Evolutionary conservation across 352 stramenopile species (phyloP).

Genomic region (Phytopythium kandeliae): DNA sequence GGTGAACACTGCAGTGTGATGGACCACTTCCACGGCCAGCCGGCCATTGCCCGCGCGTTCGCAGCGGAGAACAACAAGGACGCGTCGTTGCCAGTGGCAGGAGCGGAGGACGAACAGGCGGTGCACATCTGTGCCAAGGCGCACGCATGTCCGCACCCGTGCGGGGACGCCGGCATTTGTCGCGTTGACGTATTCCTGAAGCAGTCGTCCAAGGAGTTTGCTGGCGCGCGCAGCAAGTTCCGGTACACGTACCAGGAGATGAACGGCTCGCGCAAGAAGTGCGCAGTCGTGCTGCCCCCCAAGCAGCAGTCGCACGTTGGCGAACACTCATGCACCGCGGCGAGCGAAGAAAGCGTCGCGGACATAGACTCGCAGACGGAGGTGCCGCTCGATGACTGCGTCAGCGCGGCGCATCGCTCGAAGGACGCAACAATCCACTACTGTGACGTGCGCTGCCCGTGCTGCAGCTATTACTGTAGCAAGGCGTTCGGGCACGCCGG

Average conservation of each 20-base stretch:
- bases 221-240: constrained; percentile 46
- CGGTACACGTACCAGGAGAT: constrained; percentile 78
- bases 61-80: constrained; percentile 32
- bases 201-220: constrained; percentile 62
- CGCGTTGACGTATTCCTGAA: constrained; percentile 66
- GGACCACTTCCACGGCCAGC: constrained; percentile 69
- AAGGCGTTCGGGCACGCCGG: constrained; percentile 50
- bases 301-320: constrained; percentile 40
- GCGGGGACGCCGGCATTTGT: constrained; percentile 54
- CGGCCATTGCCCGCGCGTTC: constrained; percentile 35
- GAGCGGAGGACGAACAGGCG: constrained; percentile 7
- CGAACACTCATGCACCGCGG: constrained; percentile 44
- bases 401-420: constrained; percentile 6
- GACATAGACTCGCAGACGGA: too few species aligned
- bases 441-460: constrained; percentile 61
- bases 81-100: not conserved
- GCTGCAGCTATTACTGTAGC: constrained; percentile 74
- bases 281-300: constrained; percentile 23
- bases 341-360: too few species aligned
- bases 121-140: constrained; percentile 57
- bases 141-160: constrained; percentile 53
- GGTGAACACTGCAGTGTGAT: constrained; percentile 30
- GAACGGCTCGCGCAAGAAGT: constrained; percentile 72
- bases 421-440: constrained; percentile 41
- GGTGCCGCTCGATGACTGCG: constrained; percentile 8